phyloP scores from a whole-genome alignment of 768 basidiomycete genomes.

The Rhodotorula toruloides region DNA sequence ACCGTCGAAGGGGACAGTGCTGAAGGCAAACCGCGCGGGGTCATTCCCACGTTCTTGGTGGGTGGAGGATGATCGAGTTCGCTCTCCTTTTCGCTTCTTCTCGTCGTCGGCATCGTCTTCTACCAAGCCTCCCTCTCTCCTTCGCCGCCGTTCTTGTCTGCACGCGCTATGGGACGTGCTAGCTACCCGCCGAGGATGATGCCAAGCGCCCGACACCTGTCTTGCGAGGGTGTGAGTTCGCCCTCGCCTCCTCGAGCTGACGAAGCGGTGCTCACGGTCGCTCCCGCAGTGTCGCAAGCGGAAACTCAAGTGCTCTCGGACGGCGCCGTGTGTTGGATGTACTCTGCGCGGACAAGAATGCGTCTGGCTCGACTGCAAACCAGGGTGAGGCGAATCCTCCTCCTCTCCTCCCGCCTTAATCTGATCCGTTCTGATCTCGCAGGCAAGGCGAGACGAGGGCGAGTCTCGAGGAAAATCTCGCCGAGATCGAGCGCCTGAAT shows the following conservation, averaged over 20 bases:
- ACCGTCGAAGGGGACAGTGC: no score
- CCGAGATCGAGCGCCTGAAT: conserved; percentile 2
- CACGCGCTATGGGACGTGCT: no score
- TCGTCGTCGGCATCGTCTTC: no score
- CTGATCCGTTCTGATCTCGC: not conserved
- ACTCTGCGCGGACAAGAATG: not conserved
- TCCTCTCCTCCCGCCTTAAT: no score
- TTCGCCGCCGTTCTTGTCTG: no score
- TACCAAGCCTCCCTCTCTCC: no score
- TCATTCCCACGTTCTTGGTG: no score
- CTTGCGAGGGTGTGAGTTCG: not conserved
- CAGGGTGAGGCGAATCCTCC: not conserved
- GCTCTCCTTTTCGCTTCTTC: no score
- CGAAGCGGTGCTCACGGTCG: not conserved
- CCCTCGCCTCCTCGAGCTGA: not conserved
- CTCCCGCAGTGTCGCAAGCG: conserved; percentile 2
- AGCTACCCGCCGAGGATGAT: no score
- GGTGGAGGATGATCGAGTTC: no score
- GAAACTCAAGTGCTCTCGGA: conserved; percentile 9
- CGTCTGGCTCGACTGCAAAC: not conserved
- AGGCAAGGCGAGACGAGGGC: not conserved
- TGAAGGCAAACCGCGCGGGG: no score
- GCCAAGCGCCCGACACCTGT: not conserved
- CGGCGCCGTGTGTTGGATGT: not conserved
- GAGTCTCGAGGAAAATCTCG: not conserved